These are phyloP conservation scores for Ceratocystis alfenasii DNA, from an alignment of 2,329 filamentous ascomycete genomes.

Conservation along the genomic window DNA sequence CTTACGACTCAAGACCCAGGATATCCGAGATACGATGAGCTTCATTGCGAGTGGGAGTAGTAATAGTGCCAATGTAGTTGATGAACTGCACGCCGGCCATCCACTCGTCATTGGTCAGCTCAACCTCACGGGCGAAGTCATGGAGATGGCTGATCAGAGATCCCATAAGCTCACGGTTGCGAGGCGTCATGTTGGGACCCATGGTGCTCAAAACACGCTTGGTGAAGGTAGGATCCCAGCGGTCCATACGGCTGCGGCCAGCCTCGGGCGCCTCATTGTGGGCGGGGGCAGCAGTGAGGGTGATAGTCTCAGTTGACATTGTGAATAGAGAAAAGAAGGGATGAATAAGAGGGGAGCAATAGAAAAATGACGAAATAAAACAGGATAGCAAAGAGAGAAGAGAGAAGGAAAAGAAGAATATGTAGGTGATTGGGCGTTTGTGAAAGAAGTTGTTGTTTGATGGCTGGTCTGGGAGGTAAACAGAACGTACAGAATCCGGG, in stretches of 20 bases:
- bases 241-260: constrained; percentile 17
- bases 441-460: background rate
- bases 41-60: constrained; percentile 58
- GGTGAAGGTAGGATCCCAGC: constrained; percentile 60
- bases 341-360: background rate
- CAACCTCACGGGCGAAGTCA: constrained; percentile 66
- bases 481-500: background rate
- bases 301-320: constrained; percentile 15
- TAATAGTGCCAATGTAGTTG: constrained; percentile 61
- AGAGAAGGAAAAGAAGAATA: background rate
- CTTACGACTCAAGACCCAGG: constrained; percentile 59
- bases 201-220: constrained; percentile 60
- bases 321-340: background rate
- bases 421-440: background rate
- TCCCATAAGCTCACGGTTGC: constrained; percentile 51
- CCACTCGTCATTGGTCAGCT: constrained; percentile 68
- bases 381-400: background rate
- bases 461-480: background rate
- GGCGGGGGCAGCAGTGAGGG: constrained; percentile 10
- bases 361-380: background rate
- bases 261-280: background rate
- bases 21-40: constrained; percentile 61
- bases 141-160: constrained; percentile 60
- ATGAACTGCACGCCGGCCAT: constrained; percentile 61
- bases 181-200: constrained; percentile 54